These are phyloP conservation scores for Lachnellula cervina DNA, from an alignment of 2,329 filamentous ascomycete species.

Conservation along the genomic window DNA sequence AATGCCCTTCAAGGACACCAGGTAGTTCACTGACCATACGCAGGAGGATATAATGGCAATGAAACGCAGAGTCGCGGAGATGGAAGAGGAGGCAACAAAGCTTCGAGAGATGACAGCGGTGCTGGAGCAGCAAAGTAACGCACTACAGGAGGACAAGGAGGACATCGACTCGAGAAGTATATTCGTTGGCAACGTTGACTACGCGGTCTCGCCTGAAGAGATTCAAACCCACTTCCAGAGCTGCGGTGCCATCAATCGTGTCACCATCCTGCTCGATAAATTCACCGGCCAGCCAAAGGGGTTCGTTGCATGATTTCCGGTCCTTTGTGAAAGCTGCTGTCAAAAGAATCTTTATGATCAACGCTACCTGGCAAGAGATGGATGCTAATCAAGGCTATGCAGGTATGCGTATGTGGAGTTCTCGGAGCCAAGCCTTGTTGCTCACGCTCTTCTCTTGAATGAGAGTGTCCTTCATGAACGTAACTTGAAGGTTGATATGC, in stretches of 20 bases:
- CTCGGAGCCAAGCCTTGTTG: conserved; percentile 86
- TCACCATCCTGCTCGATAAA: conserved; percentile 96
- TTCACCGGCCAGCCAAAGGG: conserved; percentile 99
- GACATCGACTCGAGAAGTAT: conserved; percentile 93
- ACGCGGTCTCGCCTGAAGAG: conserved; percentile 93
- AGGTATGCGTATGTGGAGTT: conserved; percentile 99
- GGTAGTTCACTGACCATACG: neutral
- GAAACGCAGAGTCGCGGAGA: conserved; percentile 82
- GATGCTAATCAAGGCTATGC: conserved; percentile 36
- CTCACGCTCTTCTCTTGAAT: conserved; percentile 89
- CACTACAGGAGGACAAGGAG: conserved; percentile 86
- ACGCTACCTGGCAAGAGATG: conserved; percentile 57
- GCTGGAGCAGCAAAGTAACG: conserved; percentile 79
- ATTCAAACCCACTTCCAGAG: conserved; percentile 98
- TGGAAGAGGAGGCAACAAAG: conserved; percentile 85
- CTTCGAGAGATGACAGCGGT: conserved; percentile 81
- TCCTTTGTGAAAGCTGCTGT: conserved; percentile 8
- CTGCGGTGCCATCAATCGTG: conserved; percentile 94
- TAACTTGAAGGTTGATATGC: conserved; percentile 75
- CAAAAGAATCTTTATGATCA: conserved; percentile 28
- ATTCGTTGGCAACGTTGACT: conserved; percentile 98
- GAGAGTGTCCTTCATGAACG: conserved; percentile 93
- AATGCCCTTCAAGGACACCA: neutral
- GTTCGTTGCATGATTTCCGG: conserved; percentile 50
- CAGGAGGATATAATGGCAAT: conserved; percentile 79